Evolutionary conservation across 2,329 filamentous ascomycete genomes (phyloP).

Genomic region (Phialemonium atrogriseum): DNA sequence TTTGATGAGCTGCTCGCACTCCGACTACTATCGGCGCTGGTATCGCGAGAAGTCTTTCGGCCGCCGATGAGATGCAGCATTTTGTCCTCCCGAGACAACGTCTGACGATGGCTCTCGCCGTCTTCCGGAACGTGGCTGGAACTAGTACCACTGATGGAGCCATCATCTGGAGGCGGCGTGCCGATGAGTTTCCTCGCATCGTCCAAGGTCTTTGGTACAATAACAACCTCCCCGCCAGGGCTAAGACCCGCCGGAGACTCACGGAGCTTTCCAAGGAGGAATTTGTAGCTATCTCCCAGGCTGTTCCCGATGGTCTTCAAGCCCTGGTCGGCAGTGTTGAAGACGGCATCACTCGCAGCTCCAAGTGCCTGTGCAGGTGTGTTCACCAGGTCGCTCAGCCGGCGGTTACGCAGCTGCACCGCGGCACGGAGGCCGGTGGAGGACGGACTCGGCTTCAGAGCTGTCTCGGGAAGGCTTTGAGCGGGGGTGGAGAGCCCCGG

Average conservation of each 20-base stretch:
- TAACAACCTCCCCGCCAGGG: constrained; percentile 40
- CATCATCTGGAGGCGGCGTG: constrained; percentile 56
- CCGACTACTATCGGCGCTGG: constrained; percentile 65
- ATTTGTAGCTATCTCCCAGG: constrained; percentile 86
- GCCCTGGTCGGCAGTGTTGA: constrained; percentile 83
- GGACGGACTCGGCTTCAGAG: constrained; percentile 26
- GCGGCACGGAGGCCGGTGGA: constrained; percentile 34
- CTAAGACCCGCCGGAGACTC: constrained; percentile 49
- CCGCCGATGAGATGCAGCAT: constrained; percentile 66
- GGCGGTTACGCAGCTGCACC: constrained; percentile 55
- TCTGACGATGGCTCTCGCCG: constrained; percentile 12
- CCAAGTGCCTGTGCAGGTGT: constrained; percentile 74
- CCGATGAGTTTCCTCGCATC: constrained; percentile 85
- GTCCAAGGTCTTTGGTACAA: constrained; percentile 81
- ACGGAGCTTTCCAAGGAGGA: constrained; percentile 79
- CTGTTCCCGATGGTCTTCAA: constrained; percentile 88
- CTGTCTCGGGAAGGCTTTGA: constrained; percentile 22
- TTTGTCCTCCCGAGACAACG: constrained; percentile 46
- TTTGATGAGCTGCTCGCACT: constrained; percentile 33
- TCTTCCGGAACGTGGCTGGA: constrained; percentile 38
- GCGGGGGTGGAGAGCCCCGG: constrained; percentile 29
- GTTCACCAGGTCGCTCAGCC: constrained; percentile 79
- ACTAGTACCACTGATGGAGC: constrained; percentile 48
- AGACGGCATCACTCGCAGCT: constrained; percentile 74
- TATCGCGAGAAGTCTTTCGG: constrained; percentile 53